Base-by-base conservation (phyloP, 495 filamentous ascomycete species). In the Tetracladium marchalianum region DNA sequence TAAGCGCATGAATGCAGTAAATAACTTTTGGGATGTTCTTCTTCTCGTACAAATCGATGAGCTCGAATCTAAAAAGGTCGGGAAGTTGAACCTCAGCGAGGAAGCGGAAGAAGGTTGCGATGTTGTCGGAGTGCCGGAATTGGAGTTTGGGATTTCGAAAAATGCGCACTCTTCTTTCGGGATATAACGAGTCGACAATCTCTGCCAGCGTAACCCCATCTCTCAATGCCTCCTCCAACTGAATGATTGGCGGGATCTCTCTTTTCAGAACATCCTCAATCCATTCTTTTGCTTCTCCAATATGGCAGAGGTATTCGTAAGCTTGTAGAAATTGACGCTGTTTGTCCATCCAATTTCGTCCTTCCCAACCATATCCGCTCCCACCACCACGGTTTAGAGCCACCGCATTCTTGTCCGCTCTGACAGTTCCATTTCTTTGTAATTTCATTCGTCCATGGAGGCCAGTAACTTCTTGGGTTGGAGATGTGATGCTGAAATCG, bases 11-110 rank as follows among this genome's bases (percentile, higher is more conserved):
- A 47, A 99, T 89, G 63, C 93, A 96, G 65, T 99, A 92, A 50
- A 99, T 97, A 56, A 96, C 93, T 65, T 95, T 99, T 0, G 93
- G 93, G 5, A 97, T 90, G 56, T 99, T 99, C 65, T 99, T 99
- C 70, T 97, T 99, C 62, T 99, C 94, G 69, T 99, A 99, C 31
- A 99, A 66, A 60, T 99, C 93, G 33, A 95, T 95, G 8, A 96
- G 75, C 64, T 99, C 93, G 64, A 99, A 99, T 50, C 90, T 79
- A 63, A 99, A 99, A n/a, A 99, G 76, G 47, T 99, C 93, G 1
- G 93, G 93, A 8, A 99, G 67, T 55, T 95, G 85, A n/a, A 95
- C 76, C 50, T 96, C 85, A 54, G 88, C 85, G 0, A 99, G 73
- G 52, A 90, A 95, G 39, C 81, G 77, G 66, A 97, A 97, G 64